Evolutionary conservation across 2,329 filamentous ascomycete species (phyloP), one percentile per base, ranked within the genome.

Genomic region (Curvularia sp.): DNA sequence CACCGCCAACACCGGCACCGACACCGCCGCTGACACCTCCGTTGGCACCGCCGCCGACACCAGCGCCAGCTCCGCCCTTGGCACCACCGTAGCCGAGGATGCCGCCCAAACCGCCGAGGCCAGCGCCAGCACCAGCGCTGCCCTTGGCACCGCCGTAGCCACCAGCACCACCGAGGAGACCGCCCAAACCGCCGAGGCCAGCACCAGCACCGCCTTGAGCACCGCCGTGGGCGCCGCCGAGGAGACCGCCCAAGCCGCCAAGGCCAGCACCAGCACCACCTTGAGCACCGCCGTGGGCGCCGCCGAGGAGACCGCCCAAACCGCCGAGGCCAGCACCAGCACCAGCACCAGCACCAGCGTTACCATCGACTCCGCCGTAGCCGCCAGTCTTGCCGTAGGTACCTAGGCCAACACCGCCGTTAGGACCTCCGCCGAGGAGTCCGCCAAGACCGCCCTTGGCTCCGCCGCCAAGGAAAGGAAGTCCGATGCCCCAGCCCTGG

Each of bases 131-230:
- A 12, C 52, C 52, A 32, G 19, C 52, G n/a, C 43, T 34, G 4
- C 27, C 52, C 6, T 32, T 10, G 5, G 18, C 51, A 21, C 51
- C 45, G 5, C 43, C 50, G 3, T 39, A 38, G 9, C 30, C 42
- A 25, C 42, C 42, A 13, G 18, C 51, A 10, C 21, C n/a, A 6
- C 10, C 49, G 19, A 13, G n/a, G 7, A 15, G 38, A n/a, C 10
- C 18, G 1, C 39, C 49, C 48, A 41, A 34, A 21, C n/a, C n/a
- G 12, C 51, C 51, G 7, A 47, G 32, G 41, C 51, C 50, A 21
- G 51, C 51, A 15, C 49, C 49, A 49, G 25, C 30, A 28, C 38
- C 49, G 3, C 46, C 46, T 1, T 32, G 30, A 19, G 27, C 50
- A 38, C 50, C 41, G n/a, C 36, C n/a, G 21, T 27, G 27, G 2